Evolutionary conservation across 306 rosid species (phyloP).

Genomic region (Albizia julibrissin): DNA sequence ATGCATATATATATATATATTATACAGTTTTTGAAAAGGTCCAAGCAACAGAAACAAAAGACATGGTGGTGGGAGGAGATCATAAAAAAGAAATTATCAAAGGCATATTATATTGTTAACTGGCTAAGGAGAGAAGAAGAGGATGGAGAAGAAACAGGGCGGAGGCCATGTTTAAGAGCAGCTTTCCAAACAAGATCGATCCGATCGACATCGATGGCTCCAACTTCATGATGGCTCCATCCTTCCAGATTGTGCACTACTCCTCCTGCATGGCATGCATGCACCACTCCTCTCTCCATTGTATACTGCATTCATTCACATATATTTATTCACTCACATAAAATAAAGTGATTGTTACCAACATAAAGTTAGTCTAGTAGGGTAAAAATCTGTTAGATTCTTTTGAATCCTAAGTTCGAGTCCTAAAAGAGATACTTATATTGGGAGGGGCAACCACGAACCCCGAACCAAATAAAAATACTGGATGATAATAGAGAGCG

Average conservation of each 20-base stretch:
- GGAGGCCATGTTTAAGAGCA: conserved; percentile 82
- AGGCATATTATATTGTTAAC: not conserved
- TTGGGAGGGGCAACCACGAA: too few relatives aligned
- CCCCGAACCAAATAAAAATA: too few relatives aligned
- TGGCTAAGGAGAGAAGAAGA: not conserved
- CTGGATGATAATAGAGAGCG: too few relatives aligned
- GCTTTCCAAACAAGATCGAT: conserved; percentile 95
- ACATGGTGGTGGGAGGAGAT: not conserved
- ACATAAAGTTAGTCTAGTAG: too few relatives aligned
- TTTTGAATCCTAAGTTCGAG: too few relatives aligned
- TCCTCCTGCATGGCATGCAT: conserved; percentile 99
- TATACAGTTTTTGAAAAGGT: not conserved
- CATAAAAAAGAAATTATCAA: not conserved
- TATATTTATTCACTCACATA: not conserved
- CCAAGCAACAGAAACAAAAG: not conserved
- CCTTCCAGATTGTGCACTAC: conserved; percentile 89
- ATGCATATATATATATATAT: not conserved
- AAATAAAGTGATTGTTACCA: too few relatives aligned
- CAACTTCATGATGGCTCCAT: conserved; percentile 94
- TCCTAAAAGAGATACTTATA: too few relatives aligned
- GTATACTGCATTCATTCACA: conserved; percentile 59
- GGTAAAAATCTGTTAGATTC: too few relatives aligned
- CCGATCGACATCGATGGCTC: conserved; percentile 80
- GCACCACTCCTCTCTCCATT: conserved; percentile 95
- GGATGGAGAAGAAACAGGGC: conserved; percentile 53